phyloP scores from a whole-genome alignment of 306 rosid species.

The Lathyrus aphaca region DNA sequence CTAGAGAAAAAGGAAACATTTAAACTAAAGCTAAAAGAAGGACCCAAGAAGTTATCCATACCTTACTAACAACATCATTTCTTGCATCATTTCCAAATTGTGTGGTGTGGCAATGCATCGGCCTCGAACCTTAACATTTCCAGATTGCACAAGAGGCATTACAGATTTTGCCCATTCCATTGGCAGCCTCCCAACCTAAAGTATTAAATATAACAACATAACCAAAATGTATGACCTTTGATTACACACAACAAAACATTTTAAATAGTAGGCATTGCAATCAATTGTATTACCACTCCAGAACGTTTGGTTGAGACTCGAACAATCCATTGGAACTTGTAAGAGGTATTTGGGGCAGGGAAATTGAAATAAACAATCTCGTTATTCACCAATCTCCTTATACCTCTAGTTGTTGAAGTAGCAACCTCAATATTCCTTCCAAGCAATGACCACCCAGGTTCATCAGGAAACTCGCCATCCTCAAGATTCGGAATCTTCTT shows the following conservation, averaged over 20 bases:
- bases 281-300: constrained; percentile 53
- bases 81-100: constrained; percentile 70
- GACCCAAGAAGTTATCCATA: constrained; percentile 18
- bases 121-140: constrained; percentile 61
- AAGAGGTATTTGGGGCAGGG: constrained; percentile 36
- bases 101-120: constrained; percentile 69
- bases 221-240: neutral
- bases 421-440: constrained; percentile 68
- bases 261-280: neutral
- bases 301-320: constrained; percentile 76
- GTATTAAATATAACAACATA: neutral
- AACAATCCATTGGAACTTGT: constrained; percentile 62
- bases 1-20: no score
- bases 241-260: neutral
- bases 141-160: constrained; percentile 60
- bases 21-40: neutral
- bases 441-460: constrained; percentile 63
- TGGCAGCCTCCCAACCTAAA: constrained; percentile 82
- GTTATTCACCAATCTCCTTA: constrained; percentile 64
- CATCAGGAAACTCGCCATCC: constrained; percentile 71
- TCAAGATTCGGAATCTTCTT: constrained; percentile 48
- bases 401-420: constrained; percentile 65
- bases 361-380: constrained; percentile 71
- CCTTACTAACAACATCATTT: constrained; percentile 69
- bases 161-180: constrained; percentile 85